Percentiles rank a stretch among this genome's conserved stretches.
Conservation (phyloP, 2,329 filamentous ascomycete species). For the Dothiorella sarmentorum region DNA sequence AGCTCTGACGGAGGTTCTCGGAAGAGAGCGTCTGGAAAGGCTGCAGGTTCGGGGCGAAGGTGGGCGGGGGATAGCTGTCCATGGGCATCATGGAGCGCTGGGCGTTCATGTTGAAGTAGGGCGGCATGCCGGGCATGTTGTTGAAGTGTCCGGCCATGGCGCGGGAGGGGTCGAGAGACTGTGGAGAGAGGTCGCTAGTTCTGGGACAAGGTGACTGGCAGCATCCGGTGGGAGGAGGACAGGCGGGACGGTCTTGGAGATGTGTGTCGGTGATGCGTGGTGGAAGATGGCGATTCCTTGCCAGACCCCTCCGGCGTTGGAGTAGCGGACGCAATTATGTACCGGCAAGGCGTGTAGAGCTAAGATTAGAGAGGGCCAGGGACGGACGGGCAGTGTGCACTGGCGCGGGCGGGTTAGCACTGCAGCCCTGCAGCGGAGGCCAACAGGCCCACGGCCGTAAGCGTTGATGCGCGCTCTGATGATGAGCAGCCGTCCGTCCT, state of each 20-base stretch:
- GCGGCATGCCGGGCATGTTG: slow-evolving; percentile 27
- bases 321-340: slow-evolving; percentile 17
- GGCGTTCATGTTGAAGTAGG: slow-evolving; percentile 36
- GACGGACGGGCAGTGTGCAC: slow-evolving; percentile 7
- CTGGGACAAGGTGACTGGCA: background rate
- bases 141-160: slow-evolving; percentile 40
- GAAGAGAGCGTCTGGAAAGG: slow-evolving; percentile 31
- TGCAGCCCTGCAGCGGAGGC: slow-evolving; percentile 3
- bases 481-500: slow-evolving; percentile 17
- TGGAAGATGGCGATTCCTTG: slow-evolving; percentile 15
- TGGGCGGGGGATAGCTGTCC: slow-evolving; percentile 25
- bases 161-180: slow-evolving; percentile 20
- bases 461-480: slow-evolving; percentile 15
- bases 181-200: background rate
- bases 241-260: background rate
- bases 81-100: slow-evolving; percentile 31
- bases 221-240: background rate
- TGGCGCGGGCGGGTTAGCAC: slow-evolving; percentile 3
- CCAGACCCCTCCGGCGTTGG: slow-evolving; percentile 7
- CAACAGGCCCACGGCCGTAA: slow-evolving; percentile 16
- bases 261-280: slow-evolving; percentile 28
- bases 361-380: slow-evolving; percentile 19
- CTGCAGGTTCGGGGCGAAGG: slow-evolving; percentile 30
- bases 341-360: slow-evolving; percentile 18
- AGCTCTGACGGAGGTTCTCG: slow-evolving; percentile 31